Evolutionary conservation across 192 early-diverging fungal genomes (phyloP).

Genomic region (Gryganskiella cystojenkinii): DNA sequence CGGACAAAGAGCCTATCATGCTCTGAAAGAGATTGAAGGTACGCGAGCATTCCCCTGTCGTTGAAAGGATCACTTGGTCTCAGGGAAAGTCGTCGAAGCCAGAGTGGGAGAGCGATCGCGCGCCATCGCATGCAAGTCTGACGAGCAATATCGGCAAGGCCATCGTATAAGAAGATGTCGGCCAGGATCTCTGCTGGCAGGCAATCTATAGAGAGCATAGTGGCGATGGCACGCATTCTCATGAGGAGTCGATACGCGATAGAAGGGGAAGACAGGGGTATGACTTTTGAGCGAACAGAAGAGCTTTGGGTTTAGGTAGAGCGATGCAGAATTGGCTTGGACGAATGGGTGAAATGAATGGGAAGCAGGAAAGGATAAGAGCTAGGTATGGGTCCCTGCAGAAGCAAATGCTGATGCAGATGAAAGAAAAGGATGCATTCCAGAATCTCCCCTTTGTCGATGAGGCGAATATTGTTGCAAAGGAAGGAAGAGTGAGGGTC

Average conservation of each 20-base stretch:
- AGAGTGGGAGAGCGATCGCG: conserved; percentile 31
- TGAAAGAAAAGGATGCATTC: no score
- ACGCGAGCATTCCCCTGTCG: conserved; percentile 26
- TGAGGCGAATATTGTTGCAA: not conserved
- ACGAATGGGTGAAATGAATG: no score
- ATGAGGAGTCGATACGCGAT: not conserved
- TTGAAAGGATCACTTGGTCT: conserved; percentile 45
- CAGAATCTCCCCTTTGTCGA: no score
- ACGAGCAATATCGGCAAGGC: conserved; percentile 40
- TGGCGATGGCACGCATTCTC: not conserved
- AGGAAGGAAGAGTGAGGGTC: not conserved
- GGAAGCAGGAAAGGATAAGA: no score
- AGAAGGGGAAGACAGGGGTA: not conserved
- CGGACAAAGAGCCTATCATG: conserved; percentile 38
- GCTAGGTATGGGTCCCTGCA: no score
- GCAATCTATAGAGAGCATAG: conserved; percentile 21
- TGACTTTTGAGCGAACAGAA: no score
- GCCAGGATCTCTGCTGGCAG: conserved; percentile 45
- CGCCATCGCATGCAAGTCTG: conserved; percentile 42
- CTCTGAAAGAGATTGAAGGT: conserved; percentile 10
- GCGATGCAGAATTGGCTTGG: no score
- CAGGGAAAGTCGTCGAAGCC: conserved; percentile 29
- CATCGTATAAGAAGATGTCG: conserved; percentile 38
- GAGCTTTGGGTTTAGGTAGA: no score
- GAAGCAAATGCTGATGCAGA: no score